A percentile compares a stretch with the other conserved stretches of the same genome.
Conservation (phyloP, 768 basidiomycete species). For the Coprinellus micaceus region DNA sequence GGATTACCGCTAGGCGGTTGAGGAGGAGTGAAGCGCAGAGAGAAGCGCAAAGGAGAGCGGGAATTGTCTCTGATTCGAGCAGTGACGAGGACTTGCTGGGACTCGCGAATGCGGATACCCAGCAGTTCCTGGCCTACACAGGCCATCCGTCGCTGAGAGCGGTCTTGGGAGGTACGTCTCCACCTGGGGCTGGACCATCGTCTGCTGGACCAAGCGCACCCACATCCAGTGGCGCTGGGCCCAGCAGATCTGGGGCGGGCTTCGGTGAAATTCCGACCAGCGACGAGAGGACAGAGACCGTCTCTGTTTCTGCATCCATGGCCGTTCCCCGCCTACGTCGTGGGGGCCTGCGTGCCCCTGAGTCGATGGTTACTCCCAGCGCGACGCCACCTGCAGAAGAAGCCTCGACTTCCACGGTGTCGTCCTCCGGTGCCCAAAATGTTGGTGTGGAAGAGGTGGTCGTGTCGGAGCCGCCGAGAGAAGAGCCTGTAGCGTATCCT, state of each 20-base stretch:
- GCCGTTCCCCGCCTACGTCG: not conserved
- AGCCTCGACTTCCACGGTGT: not conserved
- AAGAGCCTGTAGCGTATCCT: constrained; percentile 41
- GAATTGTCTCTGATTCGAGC: not conserved
- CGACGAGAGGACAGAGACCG: not conserved
- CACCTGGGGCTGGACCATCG: too few relatives aligned
- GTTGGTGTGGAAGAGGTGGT: not conserved
- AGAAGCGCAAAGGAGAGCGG: not conserved
- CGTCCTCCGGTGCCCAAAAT: not conserved
- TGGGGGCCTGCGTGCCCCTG: not conserved
- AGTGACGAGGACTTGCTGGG: not conserved
- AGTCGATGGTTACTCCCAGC: not conserved
- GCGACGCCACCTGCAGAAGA: not conserved
- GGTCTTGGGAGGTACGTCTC: not conserved
- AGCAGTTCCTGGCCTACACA: not conserved
- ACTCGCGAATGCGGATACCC: not conserved
- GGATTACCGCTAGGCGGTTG: constrained; percentile 3
- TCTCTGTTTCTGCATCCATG: not conserved
- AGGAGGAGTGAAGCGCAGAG: not conserved
- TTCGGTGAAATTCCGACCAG: not conserved
- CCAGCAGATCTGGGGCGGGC: too few relatives aligned
- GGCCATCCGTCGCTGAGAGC: not conserved
- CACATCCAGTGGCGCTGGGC: too few relatives aligned
- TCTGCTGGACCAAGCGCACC: too few relatives aligned
- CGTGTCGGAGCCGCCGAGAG: not conserved